These are phyloP conservation scores for Syzygium aqueum DNA, from an alignment of 345 rosid species.

Conservation along the genomic window DNA sequence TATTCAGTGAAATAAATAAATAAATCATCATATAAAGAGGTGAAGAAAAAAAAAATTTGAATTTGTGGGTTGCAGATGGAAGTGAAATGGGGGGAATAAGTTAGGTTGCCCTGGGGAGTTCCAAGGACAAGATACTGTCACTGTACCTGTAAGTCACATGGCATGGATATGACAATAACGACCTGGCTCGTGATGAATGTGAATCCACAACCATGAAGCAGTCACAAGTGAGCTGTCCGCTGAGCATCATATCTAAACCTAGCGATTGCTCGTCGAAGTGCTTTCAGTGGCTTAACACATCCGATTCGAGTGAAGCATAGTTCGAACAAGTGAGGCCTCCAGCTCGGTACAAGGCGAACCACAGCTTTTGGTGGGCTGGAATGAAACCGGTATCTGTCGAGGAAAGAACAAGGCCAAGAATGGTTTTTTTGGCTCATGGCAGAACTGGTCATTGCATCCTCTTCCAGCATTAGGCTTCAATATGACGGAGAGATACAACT, in stretches of 20 bases:
- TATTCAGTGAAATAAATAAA: background rate
- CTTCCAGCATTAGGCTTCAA: background rate
- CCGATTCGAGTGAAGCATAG: background rate
- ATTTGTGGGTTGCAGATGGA: background rate
- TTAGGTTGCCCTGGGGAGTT: background rate
- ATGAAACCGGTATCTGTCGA: rapidly evolving
- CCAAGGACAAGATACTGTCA: background rate
- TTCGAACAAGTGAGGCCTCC: background rate
- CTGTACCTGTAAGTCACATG: background rate
- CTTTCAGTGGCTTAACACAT: background rate
- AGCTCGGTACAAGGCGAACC: background rate
- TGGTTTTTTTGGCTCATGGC: background rate
- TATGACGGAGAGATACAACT: background rate
- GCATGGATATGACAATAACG: background rate
- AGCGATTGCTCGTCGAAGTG: background rate
- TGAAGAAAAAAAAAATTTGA: background rate
- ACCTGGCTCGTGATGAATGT: background rate
- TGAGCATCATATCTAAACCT: background rate
- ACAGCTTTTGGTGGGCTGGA: background rate
- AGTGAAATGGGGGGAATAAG: background rate
- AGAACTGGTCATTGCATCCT: background rate
- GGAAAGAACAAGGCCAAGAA: background rate
- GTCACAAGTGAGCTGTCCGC: background rate
- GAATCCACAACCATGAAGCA: background rate
- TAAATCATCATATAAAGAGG: rapidly evolving